Evolutionary conservation across 108 stramenopile genomes (phyloP).

Genomic region (Parmales sp.): DNA sequence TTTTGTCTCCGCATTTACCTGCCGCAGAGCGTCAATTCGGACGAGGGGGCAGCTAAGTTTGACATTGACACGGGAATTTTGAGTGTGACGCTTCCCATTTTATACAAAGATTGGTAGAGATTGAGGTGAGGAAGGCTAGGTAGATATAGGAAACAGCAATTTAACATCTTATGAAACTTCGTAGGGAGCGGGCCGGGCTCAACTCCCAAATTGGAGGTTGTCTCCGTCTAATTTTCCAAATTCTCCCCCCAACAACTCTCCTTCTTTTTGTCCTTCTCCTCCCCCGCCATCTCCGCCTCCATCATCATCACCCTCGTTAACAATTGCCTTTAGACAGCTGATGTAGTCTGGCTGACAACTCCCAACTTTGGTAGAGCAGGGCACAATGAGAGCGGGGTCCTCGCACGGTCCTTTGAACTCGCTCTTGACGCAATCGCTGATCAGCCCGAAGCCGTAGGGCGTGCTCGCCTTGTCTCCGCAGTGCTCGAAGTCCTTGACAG

Average conservation of each 20-base stretch:
- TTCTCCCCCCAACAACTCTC: too few relatives aligned
- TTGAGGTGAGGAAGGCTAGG: background rate
- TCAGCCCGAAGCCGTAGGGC: constrained; percentile 16
- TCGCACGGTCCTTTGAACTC: constrained; percentile 13
- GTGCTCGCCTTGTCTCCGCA: constrained; percentile 16
- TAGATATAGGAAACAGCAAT: too few relatives aligned
- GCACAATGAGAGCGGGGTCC: constrained; percentile 14
- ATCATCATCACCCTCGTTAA: background rate
- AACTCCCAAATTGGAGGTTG: too few relatives aligned
- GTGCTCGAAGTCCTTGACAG: constrained; percentile 21
- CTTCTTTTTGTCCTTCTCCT: too few relatives aligned
- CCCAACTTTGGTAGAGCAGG: constrained; percentile 24
- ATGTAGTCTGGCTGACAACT: constrained; percentile 28
- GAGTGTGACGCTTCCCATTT: background rate
- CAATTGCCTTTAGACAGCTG: constrained; percentile 20
- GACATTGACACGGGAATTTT: background rate
- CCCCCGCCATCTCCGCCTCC: background rate
- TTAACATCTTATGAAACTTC: too few relatives aligned
- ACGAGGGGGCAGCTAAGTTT: constrained; percentile 6
- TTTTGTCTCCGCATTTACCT: background rate
- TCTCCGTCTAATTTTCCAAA: too few relatives aligned
- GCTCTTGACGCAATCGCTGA: constrained; percentile 21
- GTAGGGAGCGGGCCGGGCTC: too few relatives aligned
- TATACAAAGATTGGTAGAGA: background rate
- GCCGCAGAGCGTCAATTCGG: background rate